Percentiles rank a stretch among this genome's conserved stretches.
Evolutionary conservation across 2,329 filamentous ascomycete genomes (phyloP).

Genomic region (Botrytis byssoidea): DNA sequence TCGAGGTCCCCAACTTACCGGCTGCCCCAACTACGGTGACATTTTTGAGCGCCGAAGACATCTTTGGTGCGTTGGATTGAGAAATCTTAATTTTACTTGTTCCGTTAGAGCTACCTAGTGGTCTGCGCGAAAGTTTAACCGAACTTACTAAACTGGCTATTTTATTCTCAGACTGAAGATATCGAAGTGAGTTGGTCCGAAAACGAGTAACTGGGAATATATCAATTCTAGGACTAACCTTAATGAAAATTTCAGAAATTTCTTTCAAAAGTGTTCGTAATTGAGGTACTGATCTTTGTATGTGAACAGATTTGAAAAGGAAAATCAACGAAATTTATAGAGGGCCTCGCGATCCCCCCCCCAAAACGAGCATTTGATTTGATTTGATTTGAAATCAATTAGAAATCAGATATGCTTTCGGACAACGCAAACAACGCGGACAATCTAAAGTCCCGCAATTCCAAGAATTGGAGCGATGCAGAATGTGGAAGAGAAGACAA

Average conservation of each 20-base stretch:
- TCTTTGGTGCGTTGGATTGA: not conserved
- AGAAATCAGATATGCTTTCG: not conserved
- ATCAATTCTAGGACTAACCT: not conserved
- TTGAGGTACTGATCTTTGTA: not conserved
- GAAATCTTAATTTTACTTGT: not conserved
- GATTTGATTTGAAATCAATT: not conserved
- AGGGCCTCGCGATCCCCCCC: not conserved
- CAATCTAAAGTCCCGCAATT: not conserved
- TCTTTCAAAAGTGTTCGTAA: not conserved
- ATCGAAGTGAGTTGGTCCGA: not conserved
- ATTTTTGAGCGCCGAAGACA: not conserved
- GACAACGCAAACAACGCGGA: not conserved
- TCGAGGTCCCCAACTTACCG: not conserved
- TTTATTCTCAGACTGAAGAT: not conserved
- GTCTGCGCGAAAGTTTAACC: not conserved
- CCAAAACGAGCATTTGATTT: no score
- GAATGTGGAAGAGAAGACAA: not conserved
- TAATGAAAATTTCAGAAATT: not conserved
- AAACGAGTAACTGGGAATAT: not conserved
- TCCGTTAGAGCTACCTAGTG: not conserved
- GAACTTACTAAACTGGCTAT: not conserved
- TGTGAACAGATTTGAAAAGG: not conserved
- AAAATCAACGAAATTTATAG: not conserved
- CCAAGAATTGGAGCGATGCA: not conserved
- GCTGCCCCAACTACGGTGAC: not conserved